These are phyloP conservation scores for Poa annua DNA, from an alignment of 176 grass and related monocot species.

Conservation along the genomic window DNA sequence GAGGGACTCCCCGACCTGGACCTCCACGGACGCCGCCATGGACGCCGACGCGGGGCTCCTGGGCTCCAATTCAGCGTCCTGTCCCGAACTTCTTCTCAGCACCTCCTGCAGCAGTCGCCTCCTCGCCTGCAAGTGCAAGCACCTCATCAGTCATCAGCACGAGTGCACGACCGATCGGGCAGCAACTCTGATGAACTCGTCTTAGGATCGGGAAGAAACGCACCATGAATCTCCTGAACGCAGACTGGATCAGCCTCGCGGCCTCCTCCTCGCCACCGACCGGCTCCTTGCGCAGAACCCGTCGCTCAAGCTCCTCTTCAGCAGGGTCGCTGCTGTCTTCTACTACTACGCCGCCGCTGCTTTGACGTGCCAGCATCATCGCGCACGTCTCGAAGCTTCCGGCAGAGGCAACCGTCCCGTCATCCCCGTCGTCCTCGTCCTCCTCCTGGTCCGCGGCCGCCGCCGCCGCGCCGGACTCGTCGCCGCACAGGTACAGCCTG, in stretches of 20 bases:
- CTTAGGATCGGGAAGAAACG: neutral
- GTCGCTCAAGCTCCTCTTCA: neutral
- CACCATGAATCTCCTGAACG: conserved; percentile 73
- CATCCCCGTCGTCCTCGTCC: conserved; percentile 32
- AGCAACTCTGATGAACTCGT: too few species aligned
- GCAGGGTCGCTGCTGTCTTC: neutral
- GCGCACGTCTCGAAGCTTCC: conserved; percentile 54
- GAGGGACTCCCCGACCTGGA: conserved; percentile 71
- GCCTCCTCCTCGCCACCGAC: conserved; percentile 37
- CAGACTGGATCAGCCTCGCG: conserved; percentile 67
- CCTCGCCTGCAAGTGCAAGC: conserved; percentile 53
- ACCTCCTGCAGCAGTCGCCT: conserved; percentile 39
- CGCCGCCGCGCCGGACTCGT: conserved; percentile 50
- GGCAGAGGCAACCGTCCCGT: conserved; percentile 49
- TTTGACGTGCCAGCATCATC: neutral
- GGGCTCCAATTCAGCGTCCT: conserved; percentile 15
- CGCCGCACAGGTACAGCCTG: conserved; percentile 77
- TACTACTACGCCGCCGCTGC: neutral
- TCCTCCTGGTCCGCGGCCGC: conserved; percentile 35
- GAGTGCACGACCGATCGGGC: neutral
- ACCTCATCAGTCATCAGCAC: neutral
- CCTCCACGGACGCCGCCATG: conserved; percentile 68
- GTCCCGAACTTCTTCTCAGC: conserved; percentile 25
- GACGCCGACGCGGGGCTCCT: conserved; percentile 56
- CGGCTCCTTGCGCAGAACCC: neutral